A percentile compares a stretch with the other conserved stretches of the same genome.
phyloP scores from a whole-genome alignment of 106 monocot genomes.

The Dendrobium chrysotoxum region DNA sequence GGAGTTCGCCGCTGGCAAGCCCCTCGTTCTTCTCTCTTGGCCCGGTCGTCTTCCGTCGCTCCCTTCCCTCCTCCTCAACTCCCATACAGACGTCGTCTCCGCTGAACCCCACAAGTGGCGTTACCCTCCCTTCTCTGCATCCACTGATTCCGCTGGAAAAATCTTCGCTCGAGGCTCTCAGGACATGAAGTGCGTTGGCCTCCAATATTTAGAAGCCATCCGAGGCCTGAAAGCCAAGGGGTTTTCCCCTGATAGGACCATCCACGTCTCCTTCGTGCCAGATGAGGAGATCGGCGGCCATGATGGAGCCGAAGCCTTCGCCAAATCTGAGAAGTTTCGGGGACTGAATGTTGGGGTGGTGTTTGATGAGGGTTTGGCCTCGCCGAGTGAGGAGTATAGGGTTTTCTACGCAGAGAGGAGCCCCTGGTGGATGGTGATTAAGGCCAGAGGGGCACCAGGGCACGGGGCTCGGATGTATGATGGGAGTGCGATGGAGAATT shows the following conservation, averaged over 20 bases:
- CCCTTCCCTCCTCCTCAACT: constrained; percentile 87
- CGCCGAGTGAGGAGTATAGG: constrained; percentile 62
- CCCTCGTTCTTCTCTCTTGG: constrained; percentile 81
- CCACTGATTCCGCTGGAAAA: constrained; percentile 26
- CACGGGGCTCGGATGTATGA: constrained; percentile 91
- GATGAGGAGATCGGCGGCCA: constrained; percentile 88
- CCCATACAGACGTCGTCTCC: constrained; percentile 97
- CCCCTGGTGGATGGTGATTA: constrained; percentile 78
- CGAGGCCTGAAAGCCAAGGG: constrained; percentile 32
- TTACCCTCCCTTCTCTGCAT: constrained; percentile 67
- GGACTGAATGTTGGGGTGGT: constrained; percentile 67
- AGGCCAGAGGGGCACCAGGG: constrained; percentile 64
- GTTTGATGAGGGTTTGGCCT: constrained; percentile 84
- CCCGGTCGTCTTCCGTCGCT: constrained; percentile 50
- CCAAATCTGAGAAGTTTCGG: constrained; percentile 41
- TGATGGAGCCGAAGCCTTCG: constrained; percentile 44
- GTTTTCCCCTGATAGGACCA: constrained; percentile 56
- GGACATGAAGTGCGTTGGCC: constrained; percentile 96
- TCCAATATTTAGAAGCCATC: constrained; percentile 89
- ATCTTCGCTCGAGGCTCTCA: constrained; percentile 87
- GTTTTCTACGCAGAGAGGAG: constrained; percentile 83
- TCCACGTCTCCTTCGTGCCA: constrained; percentile 79
- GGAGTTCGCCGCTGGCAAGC: constrained; percentile 58
- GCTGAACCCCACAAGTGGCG: constrained; percentile 81
- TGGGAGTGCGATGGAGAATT: constrained; percentile 84